phyloP scores from a whole-genome alignment of 208 protist genomes.

The Porcisia hertigi region DNA sequence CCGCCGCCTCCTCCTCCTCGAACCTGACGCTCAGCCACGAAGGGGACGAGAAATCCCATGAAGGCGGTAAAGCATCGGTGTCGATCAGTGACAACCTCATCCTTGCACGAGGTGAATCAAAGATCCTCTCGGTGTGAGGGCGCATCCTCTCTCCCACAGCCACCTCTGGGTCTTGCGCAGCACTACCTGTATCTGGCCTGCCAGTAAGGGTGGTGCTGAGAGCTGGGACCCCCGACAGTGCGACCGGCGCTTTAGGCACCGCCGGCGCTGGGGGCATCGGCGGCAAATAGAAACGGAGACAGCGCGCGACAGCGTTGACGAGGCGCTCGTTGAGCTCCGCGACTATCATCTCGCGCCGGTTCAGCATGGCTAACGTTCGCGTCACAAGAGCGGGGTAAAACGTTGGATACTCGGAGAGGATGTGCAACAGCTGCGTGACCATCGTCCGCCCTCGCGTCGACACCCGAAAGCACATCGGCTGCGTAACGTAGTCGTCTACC shows the following conservation, averaged over 20 bases:
- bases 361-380: constrained; percentile 49
- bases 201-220: neutral
- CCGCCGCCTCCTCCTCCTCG: neutral
- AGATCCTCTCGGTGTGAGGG: neutral
- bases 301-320: constrained; percentile 44
- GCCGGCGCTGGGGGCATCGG: constrained; percentile 23
- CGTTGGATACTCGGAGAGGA: constrained; percentile 54
- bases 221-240: neutral
- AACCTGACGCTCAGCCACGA: neutral
- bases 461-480: constrained; percentile 40
- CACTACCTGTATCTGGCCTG: neutral
- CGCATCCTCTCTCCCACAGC: neutral
- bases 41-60: neutral
- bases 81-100: neutral
- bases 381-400: constrained; percentile 73
- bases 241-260: constrained; percentile 1
- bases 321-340: constrained; percentile 62
- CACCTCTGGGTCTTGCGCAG: neutral
- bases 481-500: constrained; percentile 72
- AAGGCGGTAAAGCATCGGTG: neutral
- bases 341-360: constrained; percentile 44
- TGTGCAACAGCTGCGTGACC: constrained; percentile 65
- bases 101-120: neutral
- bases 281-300: constrained; percentile 54
- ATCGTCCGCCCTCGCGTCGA: constrained; percentile 40